Evolutionary conservation across 768 basidiomycete genomes (phyloP).

Genomic region (Russula olivacea): DNA sequence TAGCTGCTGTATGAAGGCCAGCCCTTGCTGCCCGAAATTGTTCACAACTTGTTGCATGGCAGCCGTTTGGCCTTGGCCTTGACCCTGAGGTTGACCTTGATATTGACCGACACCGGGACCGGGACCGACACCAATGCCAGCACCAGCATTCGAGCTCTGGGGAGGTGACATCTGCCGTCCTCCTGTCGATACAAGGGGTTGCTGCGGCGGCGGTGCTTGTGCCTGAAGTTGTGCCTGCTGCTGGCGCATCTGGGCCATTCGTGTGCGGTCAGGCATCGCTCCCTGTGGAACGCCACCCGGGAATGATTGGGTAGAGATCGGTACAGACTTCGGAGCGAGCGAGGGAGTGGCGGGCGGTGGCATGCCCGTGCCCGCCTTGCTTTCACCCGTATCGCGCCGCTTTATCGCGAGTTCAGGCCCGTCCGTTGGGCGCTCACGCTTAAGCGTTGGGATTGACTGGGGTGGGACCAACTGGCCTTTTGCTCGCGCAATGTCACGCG

Average conservation of each 20-base stretch:
- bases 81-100: constrained; percentile 7
- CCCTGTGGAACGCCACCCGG: not conserved
- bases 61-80: constrained; percentile 1
- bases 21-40: constrained; percentile 14
- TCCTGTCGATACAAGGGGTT: constrained; percentile 1
- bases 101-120: not conserved
- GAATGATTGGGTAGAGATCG: constrained; percentile 7
- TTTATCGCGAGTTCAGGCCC: constrained; percentile 51
- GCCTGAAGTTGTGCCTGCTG: constrained; percentile 19
- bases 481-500: constrained; percentile 38
- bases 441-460: constrained; percentile 37
- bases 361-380: constrained; percentile 37
- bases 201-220: constrained; percentile 6
- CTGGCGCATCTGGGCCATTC: constrained; percentile 16
- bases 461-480: constrained; percentile 28
- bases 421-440: constrained; percentile 53
- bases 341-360: constrained; percentile 25
- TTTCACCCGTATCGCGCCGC: constrained; percentile 65
- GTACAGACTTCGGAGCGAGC: constrained; percentile 8
- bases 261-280: constrained; percentile 11
- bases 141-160: constrained; percentile 9
- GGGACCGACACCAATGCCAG: not conserved
- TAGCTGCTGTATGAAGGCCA: constrained; percentile 22
- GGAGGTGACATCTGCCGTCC: constrained; percentile 21
- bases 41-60: constrained; percentile 8